A percentile compares a stretch with the other conserved stretches of the same genome.
phyloP scores from a whole-genome alignment of 2,329 filamentous ascomycete species.

The Aspergillus aculeatinus region DNA sequence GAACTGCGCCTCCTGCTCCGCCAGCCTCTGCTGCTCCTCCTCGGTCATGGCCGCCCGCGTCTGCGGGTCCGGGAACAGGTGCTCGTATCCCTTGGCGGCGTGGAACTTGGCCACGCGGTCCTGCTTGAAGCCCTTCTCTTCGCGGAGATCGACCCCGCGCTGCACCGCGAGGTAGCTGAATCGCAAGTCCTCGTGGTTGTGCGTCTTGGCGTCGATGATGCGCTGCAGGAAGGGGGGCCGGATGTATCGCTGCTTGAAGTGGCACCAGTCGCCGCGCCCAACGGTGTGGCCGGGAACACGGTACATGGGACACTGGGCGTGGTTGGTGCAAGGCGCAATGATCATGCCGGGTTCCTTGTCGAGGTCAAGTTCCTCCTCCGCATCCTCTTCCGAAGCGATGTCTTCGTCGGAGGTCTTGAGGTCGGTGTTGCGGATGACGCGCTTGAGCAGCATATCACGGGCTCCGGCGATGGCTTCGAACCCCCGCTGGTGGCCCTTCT shows the following conservation, averaged over 20 bases:
- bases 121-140: constrained; percentile 45
- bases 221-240: constrained; percentile 78
- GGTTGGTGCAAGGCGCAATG: constrained; percentile 75
- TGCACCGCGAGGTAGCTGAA: constrained; percentile 89
- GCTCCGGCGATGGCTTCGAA: constrained; percentile 91
- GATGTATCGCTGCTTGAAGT: constrained; percentile 85
- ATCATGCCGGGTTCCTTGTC: constrained; percentile 63
- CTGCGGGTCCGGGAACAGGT: constrained; percentile 17
- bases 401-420: constrained; percentile 41
- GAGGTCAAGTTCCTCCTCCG: constrained; percentile 14
- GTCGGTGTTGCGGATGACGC: constrained; percentile 65
- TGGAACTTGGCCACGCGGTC: constrained; percentile 59
- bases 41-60: not conserved
- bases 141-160: constrained; percentile 65
- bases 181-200: constrained; percentile 85
- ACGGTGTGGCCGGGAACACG: constrained; percentile 63
- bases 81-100: constrained; percentile 73
- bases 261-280: constrained; percentile 86
- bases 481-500: constrained; percentile 86
- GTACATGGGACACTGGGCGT: constrained; percentile 87
- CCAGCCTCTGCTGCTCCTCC: not conserved
- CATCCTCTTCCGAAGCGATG: constrained; percentile 22
- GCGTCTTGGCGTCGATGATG: constrained; percentile 64
- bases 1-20: constrained; percentile 22
- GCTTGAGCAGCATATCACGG: constrained; percentile 72